Base-by-base conservation (phyloP, 192 early-diverging fungal species). In the Coemansia reversa region DNA sequence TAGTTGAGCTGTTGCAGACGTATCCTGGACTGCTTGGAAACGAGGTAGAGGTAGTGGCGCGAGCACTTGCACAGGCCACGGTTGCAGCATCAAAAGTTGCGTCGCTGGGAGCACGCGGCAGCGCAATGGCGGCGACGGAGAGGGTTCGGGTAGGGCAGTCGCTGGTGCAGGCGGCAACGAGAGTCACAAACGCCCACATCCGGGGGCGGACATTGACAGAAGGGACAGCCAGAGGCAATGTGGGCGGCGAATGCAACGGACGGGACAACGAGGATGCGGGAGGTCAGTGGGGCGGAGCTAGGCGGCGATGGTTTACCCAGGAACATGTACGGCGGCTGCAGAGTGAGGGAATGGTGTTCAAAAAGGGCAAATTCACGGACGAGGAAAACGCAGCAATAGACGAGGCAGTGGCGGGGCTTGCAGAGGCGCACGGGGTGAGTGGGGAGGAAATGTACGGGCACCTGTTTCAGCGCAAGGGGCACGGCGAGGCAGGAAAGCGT, bases 281-380 rank as follows among this genome's bases (percentile, higher is more conserved):
- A 48, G 30, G 20, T 22, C 49, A 24, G 47, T 50, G 51, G 19
- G 48, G 29, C 19, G 58, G 33, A 8, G 27, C 29, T 12, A 42
- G 58, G 16, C 69, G 75, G 30, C 66, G 76, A 42, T 79, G 76
- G 76, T 55, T 69, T 29, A 79, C 76, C 47, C 64, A 72, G 51
- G 56, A 57, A 60, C 70, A 73, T 55, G n/a, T 79, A 55, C 51
- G 51, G 70, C 66, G 55, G 63, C 59, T 79, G 62, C 70, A 70
- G 67, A 47, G 58, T 28, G 65, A 69, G 42, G 76, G 76, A 19
- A 66, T 79, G 54, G 70, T 69, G 57, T 79, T 79, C 47, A 64
- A 55, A 16, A 79, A 79, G 70, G 76, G 76, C 58, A 79, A 79
- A 60, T 79, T 79, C 23, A 79, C 76, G n/a, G 67, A 42, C 5